Percentiles rank a stretch among this genome's conserved stretches.
Conservation (phyloP, 371 early-diverging fungal genomes). For the Dentiscutata heterogama region DNA sequence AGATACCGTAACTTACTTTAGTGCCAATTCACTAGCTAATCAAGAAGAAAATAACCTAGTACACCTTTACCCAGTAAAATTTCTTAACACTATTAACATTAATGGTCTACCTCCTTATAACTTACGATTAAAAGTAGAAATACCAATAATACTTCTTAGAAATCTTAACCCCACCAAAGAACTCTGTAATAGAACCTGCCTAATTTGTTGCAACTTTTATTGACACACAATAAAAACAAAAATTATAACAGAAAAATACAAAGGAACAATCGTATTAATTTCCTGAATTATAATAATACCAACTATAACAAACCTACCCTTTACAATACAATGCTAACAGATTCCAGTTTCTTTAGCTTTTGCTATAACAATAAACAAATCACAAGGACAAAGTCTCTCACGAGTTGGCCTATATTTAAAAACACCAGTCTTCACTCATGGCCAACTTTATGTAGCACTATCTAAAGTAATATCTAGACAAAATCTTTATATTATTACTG, state of each 20-base stretch:
- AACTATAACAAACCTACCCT: not conserved
- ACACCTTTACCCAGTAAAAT: not conserved
- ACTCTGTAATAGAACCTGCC: conserved; percentile 44
- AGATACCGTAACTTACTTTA: not conserved
- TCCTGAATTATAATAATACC: not conserved
- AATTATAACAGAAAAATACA: conserved; percentile 14
- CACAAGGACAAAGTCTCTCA: too few relatives aligned
- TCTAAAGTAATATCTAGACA: too few relatives aligned
- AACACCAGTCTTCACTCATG: too few relatives aligned
- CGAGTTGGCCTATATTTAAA: too few relatives aligned
- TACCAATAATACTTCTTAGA: conserved; percentile 52
- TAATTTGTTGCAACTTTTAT: not conserved
- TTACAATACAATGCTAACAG: conserved; percentile 30
- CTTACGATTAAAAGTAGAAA: conserved; percentile 45
- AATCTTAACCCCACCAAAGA: conserved; percentile 48
- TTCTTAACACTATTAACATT: conserved; percentile 40
- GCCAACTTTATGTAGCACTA: too few relatives aligned
- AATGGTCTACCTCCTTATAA: too few relatives aligned
- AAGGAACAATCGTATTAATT: not conserved
- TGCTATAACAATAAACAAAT: too few relatives aligned
- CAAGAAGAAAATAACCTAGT: not conserved
- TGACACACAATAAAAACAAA: not conserved
- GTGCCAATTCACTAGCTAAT: not conserved
- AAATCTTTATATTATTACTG: too few relatives aligned
- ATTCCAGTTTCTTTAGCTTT: conserved; percentile 47